These are phyloP conservation scores for Candida corydali DNA, from an alignment of 805 yeast species.

Conservation along the genomic window DNA sequence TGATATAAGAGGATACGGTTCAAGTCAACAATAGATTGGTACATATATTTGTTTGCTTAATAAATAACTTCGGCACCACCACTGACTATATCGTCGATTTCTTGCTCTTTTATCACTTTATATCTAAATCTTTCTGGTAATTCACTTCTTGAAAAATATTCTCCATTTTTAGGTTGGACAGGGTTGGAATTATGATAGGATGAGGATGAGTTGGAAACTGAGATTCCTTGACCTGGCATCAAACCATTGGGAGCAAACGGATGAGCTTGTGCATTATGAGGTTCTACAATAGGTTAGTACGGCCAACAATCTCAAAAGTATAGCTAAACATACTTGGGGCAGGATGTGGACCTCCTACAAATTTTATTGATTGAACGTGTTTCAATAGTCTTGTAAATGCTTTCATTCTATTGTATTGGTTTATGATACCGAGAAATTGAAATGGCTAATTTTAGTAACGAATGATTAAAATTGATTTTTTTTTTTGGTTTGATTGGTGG, in stretches of 20 bases:
- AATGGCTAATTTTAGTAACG: too few species aligned
- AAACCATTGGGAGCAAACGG: slow-evolving; percentile 43
- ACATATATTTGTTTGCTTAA: slow-evolving; percentile 16
- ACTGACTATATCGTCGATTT: slow-evolving; percentile 68
- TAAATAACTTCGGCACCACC: slow-evolving; percentile 77
- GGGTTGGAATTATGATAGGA: slow-evolving; percentile 26
- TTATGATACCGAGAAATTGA: too few species aligned
- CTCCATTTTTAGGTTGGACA: slow-evolving; percentile 39
- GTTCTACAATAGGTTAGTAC: slow-evolving; percentile 7
- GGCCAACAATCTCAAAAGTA: not conserved
- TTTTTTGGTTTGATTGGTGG: too few species aligned
- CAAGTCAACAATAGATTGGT: slow-evolving; percentile 41
- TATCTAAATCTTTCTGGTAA: slow-evolving; percentile 76
- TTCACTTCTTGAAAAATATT: slow-evolving; percentile 51
- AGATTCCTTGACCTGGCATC: slow-evolving; percentile 26
- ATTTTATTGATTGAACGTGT: slow-evolving; percentile 73
- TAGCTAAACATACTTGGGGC: slow-evolving; percentile 41
- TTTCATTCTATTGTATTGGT: slow-evolving; percentile 22
- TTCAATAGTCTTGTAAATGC: slow-evolving; percentile 28
- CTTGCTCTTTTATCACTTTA: slow-evolving; percentile 55
- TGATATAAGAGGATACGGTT: slow-evolving; percentile 87
- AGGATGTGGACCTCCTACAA: slow-evolving; percentile 77
- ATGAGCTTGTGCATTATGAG: slow-evolving; percentile 23
- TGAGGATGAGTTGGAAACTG: slow-evolving; percentile 3
- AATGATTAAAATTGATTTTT: slow-evolving; percentile 1